Evolutionary conservation across 495 filamentous ascomycete genomes (phyloP), one percentile per base, ranked within the genome.

Genomic region (Ramalina intermedia): DNA sequence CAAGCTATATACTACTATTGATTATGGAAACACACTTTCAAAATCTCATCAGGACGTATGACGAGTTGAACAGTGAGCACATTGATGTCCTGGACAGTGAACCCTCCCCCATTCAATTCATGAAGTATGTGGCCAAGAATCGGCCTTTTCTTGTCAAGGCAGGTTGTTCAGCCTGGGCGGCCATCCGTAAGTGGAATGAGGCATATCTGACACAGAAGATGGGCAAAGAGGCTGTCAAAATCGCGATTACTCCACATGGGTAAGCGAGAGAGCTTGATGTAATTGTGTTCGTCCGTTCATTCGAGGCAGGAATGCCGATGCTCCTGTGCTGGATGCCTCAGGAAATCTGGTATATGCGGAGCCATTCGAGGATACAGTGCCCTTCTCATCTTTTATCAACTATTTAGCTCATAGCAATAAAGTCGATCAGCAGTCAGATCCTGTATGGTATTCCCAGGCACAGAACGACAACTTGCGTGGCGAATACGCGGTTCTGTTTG

Each of bases 401-500:
- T 20, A 33, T 41, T 18, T 26, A 36, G n/a, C 7, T 12, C 37
- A 21, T 24, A 24, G 23, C 23, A 43, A 33, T 21, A 21, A 35
- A 36, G 35, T 27, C 18, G 8, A 11, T 29, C 38, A 12, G 14
- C 20, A 20, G 27, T 27, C 20, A 26, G 1, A 47, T 14, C 29
- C 26, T 17, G 63, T 69, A 33, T 66, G 60, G 49, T 75, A 75
- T 56, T 63, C 68, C 4, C 71, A 75, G 65, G 69, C 70, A 79
- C 73, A 89, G 66, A 85, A 89, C 57, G 78, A 87, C 58, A 89
- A 88, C 57, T 69, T 89, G 16, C 74, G 76, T 2, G 60, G 71
- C 50, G 84, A 89, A 59, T 89, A 85, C 62, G 24, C 54, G 2
- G 33, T 63, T 2, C 73, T 89, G 6, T 74, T 72, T 57, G 41